Evolutionary conservation across 371 early-diverging fungal genomes (phyloP), one percentile per base, ranked within the genome.

Genomic region (Saksenaea oblongispora): DNA sequence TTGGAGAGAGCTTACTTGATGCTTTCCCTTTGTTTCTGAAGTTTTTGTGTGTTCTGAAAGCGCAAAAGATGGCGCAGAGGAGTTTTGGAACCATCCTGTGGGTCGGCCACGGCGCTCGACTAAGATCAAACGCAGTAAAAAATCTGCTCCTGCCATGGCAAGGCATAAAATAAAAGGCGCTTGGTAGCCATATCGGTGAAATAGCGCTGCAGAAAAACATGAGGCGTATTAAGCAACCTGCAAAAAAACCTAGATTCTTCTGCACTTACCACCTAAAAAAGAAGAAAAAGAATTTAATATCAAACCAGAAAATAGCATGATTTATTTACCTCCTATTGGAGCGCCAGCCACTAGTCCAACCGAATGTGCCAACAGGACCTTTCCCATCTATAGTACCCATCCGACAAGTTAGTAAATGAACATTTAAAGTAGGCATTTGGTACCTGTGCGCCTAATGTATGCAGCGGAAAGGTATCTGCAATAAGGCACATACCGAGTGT

Each of bases 151-250:
- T 0, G 87, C 77, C 26, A 92, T 70, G 0, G 70, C 76, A 27
- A 80, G 82, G 24, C 87, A 84, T 58, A 93, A 84, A 27, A 83
- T 78, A 61, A 90, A 90, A 9, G 91, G 90, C 0, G 88, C 84
- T 15, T 74, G 67, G 8, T 78, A 72, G 24, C 89, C 89, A 54
- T 76, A 69, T 5, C 77, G 66, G 55, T 85, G 88, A 11, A 90
- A 78, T 1, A 83, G 70, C 5, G 64, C 72, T 75, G 34, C 11
- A 34, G 26, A 17, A 28, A 58, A 34, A 11, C 14, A 42, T 51
- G 26, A 44, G 7, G 18, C 10, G 10, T 10, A 37, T 37, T 5
- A 44, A 7, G 11, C 14, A n/a, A 28, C 5, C 37, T 18, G 8
- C 7, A 15, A 18, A 18, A 44, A n/a, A 7, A n/a, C 44, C 1